Conservation (phyloP, 106 monocot genomes). For the Allium sativum region DNA sequence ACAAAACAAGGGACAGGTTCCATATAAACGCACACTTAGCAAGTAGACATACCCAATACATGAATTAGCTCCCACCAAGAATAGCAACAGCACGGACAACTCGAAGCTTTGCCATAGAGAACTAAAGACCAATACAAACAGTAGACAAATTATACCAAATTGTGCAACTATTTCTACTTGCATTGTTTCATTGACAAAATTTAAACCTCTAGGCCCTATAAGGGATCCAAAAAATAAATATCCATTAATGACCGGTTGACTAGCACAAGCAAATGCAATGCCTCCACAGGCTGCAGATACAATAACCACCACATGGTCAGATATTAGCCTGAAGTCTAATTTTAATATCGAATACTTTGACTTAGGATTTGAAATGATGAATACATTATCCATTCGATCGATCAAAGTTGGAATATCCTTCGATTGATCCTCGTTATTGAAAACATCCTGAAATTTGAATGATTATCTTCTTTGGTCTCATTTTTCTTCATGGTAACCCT, state of each 20-base stretch:
- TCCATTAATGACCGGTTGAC: constrained; percentile 87
- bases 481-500: constrained; percentile 89
- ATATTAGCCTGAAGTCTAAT: constrained; percentile 90
- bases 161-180: constrained; percentile 92
- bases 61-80: too few relatives aligned
- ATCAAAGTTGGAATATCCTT: constrained; percentile 86
- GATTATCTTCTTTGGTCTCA: constrained; percentile 93
- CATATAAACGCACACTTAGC: too few relatives aligned
- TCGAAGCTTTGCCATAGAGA: constrained; percentile 78
- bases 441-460: constrained; percentile 88
- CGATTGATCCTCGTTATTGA: constrained; percentile 77
- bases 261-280: constrained; percentile 89
- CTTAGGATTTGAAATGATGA: constrained; percentile 93
- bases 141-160: constrained; percentile 90
- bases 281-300: constrained; percentile 79
- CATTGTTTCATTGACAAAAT: constrained; percentile 91
- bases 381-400: constrained; percentile 95
- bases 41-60: too few relatives aligned
- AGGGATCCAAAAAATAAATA: constrained; percentile 85
- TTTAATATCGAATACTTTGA: constrained; percentile 91
- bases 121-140: constrained; percentile 92
- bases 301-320: constrained; percentile 86
- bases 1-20: too few relatives aligned
- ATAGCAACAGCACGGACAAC: constrained; percentile 97
- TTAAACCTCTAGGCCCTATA: constrained; percentile 83